These are phyloP conservation scores for Fusarium lyarnte DNA, from an alignment of 2,329 filamentous ascomycete genomes.

Conservation along the genomic window DNA sequence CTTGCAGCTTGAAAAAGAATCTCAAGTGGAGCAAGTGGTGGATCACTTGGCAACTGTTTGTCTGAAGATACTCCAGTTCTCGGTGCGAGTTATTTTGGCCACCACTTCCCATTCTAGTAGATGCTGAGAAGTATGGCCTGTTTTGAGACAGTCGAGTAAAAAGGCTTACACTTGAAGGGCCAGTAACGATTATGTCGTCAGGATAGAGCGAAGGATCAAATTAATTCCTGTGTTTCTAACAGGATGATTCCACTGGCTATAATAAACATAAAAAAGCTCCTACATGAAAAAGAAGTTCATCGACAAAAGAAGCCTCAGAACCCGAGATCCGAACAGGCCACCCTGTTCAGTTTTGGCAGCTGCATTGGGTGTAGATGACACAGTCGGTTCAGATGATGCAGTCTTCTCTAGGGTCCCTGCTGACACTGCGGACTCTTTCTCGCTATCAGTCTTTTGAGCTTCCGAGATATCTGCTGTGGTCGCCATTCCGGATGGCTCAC, in stretches of 20 bases:
- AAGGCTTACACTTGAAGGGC: fast-evolving
- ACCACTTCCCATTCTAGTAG: background rate
- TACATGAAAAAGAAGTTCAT: background rate
- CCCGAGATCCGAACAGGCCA: fast-evolving
- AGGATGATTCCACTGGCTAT: fast-evolving
- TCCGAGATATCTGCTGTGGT: background rate
- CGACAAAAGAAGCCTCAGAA: background rate
- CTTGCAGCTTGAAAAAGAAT: too few relatives aligned
- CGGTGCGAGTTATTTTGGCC: background rate
- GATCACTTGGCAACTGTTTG: fast-evolving
- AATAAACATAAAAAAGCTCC: fast-evolving
- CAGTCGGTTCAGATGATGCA: background rate
- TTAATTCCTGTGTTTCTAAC: background rate
- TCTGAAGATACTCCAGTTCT: background rate
- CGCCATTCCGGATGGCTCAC: fast-evolving
- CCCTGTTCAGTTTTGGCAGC: fast-evolving
- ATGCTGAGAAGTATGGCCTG: background rate
- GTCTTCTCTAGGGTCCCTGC: background rate
- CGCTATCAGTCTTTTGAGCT: background rate
- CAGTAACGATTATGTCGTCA: fast-evolving
- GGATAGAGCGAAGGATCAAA: fast-evolving
- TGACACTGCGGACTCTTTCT: background rate
- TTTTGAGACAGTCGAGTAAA: fast-evolving
- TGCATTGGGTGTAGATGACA: background rate
- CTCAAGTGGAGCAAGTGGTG: background rate